Evolutionary conservation across 2,329 filamentous ascomycete species (phyloP), one percentile per base, ranked within the genome.

Genomic region (Pseudocercospora crystallina): DNA sequence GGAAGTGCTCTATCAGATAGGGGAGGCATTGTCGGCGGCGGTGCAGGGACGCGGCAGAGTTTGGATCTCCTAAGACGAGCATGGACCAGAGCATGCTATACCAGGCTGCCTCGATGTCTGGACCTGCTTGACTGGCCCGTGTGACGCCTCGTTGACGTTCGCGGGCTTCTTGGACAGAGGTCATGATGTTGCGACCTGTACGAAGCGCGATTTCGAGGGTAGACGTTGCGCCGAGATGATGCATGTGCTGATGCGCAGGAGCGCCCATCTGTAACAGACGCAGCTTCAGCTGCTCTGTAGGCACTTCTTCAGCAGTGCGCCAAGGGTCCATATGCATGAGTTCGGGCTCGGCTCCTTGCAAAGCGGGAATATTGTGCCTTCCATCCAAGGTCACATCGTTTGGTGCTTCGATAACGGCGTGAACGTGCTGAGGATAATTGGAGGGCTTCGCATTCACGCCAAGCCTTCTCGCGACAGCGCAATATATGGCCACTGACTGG

Each of bases 401-500:
- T 1, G 65, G 62, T 11, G 30, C 84, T 82, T 60, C 80, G 10
- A 97, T 82, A 45, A 95, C 83, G 13, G 84, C 87, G 65, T 95
- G 86, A 11, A 96, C 89, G 65, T 96, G 90, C 57, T 83, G 87
- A 3, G 92, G 90, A 63, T 92, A 88, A 37, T 86, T 85, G 60
- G 88, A 92, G 47, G 88, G 90, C 31, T 83, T 82, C 0, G 91
- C 89, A 60, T 86, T 80, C 40, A 99, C 70, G 1, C 86, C 87
- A 10, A 96, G 67, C 33, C 87, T 80, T 47, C 81, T 78, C 1
- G 90, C 91, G 12, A 97, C 69, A 50, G 84, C 85, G 64, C 87
- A 94, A 71, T 86, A 99, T 56, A 97, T 95, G 53, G 86, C 86
- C 48, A 86, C 86, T 1, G 90, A 94, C 54, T 96, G 86, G 43